Percentiles rank a stretch among this genome's conserved stretches.
phyloP scores from a whole-genome alignment of 2,329 filamentous ascomycete genomes.

The Alternaria burnsii region DNA sequence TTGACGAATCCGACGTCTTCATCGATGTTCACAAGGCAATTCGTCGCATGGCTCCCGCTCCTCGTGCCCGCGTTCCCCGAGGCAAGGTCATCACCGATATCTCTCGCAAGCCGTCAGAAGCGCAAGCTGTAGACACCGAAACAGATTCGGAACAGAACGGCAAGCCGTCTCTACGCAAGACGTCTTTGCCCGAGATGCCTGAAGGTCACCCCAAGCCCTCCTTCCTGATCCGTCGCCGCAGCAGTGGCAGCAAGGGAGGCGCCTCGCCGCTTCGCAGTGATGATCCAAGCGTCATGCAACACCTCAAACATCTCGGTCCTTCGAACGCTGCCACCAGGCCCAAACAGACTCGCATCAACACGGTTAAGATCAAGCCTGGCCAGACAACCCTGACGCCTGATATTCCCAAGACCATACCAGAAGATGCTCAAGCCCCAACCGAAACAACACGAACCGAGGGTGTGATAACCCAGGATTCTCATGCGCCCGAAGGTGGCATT shows the following conservation, averaged over 20 bases:
- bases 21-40: slow-evolving; percentile 99
- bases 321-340: slow-evolving; percentile 69
- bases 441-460: slow-evolving; percentile 14
- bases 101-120: slow-evolving; percentile 36
- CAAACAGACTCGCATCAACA: slow-evolving; percentile 67
- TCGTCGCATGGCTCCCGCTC: slow-evolving; percentile 83
- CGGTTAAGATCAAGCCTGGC: slow-evolving; percentile 72
- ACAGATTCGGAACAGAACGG: slow-evolving; percentile 29
- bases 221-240: slow-evolving; percentile 57
- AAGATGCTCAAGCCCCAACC: slow-evolving; percentile 45
- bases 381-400: slow-evolving; percentile 68
- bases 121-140: slow-evolving; percentile 26
- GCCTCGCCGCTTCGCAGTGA: slow-evolving; percentile 57
- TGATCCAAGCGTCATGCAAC: slow-evolving; percentile 65
- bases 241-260: slow-evolving; percentile 51
- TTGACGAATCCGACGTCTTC: slow-evolving; percentile 98
- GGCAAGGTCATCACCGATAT: slow-evolving; percentile 61
- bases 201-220: slow-evolving; percentile 45
- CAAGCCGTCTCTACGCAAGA: slow-evolving; percentile 27
- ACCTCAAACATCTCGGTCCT: slow-evolving; percentile 70
- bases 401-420: slow-evolving; percentile 54
- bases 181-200: slow-evolving; percentile 45
- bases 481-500: slow-evolving; percentile 60
- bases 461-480: slow-evolving; percentile 28
- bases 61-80: slow-evolving; percentile 74